A percentile compares a stretch with the other conserved stretches of the same genome.
These are phyloP conservation scores for Diplodia corticola DNA, from an alignment of 2,329 filamentous ascomycete genomes.

Conservation along the genomic window DNA sequence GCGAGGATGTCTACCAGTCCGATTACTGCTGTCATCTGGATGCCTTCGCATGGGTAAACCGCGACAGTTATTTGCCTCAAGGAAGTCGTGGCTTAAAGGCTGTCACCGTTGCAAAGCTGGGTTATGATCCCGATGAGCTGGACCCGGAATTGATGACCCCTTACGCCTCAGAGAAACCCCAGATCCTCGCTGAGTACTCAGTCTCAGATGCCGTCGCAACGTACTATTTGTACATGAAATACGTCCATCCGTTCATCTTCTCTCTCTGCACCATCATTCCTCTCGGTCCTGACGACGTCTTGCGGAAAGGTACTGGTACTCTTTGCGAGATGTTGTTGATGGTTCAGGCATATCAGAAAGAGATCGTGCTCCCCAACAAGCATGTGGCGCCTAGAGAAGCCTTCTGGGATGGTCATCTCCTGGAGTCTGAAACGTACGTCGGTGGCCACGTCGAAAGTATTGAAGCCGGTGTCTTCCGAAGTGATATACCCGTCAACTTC, in stretches of 20 bases:
- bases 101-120: constrained; percentile 95
- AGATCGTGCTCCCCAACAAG: constrained; percentile 94
- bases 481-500: constrained; percentile 94
- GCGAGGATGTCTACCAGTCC: constrained; percentile 93
- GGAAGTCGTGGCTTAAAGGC: constrained; percentile 96
- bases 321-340: constrained; percentile 99
- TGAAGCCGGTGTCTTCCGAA: constrained; percentile 93
- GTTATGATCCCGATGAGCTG: constrained; percentile 96
- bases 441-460: constrained; percentile 99
- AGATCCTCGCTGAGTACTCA: constrained; percentile 95
- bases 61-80: constrained; percentile 96
- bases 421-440: constrained; percentile 97
- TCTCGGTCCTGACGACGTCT: constrained; percentile 84
- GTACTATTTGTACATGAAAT: constrained; percentile 99
- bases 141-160: constrained; percentile 97
- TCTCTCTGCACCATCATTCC: constrained; percentile 96
- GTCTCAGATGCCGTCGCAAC: constrained; percentile 98
- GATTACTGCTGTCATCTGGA: constrained; percentile 98
- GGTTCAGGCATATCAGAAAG: constrained; percentile 93
- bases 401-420: constrained; percentile 94
- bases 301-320: constrained; percentile 95
- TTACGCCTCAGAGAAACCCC: constrained; percentile 79
- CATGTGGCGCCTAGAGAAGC: constrained; percentile 86
- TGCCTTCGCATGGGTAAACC: constrained; percentile 97
- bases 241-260: constrained; percentile 99